Evolutionary conservation across 176 grass and related monocot species (phyloP).

Genomic region (Pharus latifolius): DNA sequence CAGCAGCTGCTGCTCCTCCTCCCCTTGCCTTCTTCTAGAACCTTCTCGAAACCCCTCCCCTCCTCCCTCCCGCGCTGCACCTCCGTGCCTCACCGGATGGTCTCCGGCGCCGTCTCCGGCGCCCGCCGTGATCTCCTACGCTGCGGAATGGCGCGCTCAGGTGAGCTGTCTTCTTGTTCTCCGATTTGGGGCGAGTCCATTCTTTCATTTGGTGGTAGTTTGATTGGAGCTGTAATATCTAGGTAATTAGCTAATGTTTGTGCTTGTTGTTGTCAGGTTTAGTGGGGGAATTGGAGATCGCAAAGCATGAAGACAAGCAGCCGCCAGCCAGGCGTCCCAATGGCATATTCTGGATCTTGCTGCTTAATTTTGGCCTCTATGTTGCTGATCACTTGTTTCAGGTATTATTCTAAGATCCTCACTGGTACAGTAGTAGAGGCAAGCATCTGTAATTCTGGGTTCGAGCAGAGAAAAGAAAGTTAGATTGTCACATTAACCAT

Average conservation of each 20-base stretch:
- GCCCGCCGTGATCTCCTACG: constrained; percentile 26
- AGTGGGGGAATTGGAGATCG: constrained; percentile 70
- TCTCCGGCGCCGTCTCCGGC: background rate
- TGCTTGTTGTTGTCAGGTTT: constrained; percentile 41
- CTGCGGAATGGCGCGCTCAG: constrained; percentile 31
- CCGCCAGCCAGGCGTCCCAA: constrained; percentile 34
- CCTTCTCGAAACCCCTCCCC: constrained; percentile 25
- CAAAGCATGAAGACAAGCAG: constrained; percentile 46
- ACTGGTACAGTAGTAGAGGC: background rate
- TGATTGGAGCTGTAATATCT: background rate
- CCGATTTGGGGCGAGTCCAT: background rate
- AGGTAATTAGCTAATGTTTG: background rate
- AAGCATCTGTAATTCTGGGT: background rate
- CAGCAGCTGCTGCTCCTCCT: constrained; percentile 26
- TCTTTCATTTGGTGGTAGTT: too few species aligned
- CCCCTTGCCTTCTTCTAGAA: constrained; percentile 22
- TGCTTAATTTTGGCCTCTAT: constrained; percentile 86
- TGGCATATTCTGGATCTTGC: constrained; percentile 95
- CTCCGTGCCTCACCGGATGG: background rate
- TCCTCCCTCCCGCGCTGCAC: background rate
- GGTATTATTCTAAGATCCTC: constrained; percentile 21
- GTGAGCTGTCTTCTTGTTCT: background rate
- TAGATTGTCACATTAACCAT: too few species aligned
- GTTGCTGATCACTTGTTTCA: constrained; percentile 81
- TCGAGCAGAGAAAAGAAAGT: too few species aligned